These are phyloP conservation scores for Paramyrothecium roridum DNA, from an alignment of 2,329 filamentous ascomycete genomes.

Conservation along the genomic window DNA sequence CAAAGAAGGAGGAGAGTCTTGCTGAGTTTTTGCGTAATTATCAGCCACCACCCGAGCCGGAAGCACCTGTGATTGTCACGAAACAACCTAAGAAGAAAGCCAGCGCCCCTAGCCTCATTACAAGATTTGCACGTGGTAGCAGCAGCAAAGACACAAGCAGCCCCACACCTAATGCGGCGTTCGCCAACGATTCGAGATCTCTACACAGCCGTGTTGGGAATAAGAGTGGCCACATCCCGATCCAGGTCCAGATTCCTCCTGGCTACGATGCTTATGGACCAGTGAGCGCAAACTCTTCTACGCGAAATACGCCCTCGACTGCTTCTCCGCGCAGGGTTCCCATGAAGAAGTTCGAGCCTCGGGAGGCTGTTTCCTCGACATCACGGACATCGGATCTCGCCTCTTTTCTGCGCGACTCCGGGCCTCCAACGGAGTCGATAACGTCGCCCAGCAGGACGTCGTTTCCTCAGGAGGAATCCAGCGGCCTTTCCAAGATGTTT, in stretches of 20 bases:
- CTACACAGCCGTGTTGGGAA: slow-evolving; percentile 36
- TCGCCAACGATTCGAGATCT: slow-evolving; percentile 26
- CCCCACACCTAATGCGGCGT: slow-evolving; percentile 18
- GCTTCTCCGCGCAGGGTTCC: slow-evolving; percentile 37
- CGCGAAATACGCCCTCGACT: slow-evolving; percentile 14
- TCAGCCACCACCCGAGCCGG: slow-evolving; percentile 57
- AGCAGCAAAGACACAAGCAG: slow-evolving; percentile 23
- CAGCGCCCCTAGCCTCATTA: slow-evolving; percentile 60
- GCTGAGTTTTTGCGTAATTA: slow-evolving; percentile 72
- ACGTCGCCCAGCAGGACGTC: slow-evolving; percentile 19
- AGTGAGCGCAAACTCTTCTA: slow-evolving; percentile 14
- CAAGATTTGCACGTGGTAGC: slow-evolving; percentile 46
- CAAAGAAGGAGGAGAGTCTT: slow-evolving; percentile 61
- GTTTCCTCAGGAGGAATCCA: slow-evolving; percentile 30
- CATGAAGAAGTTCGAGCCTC: slow-evolving; percentile 57
- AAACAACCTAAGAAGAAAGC: slow-evolving; percentile 59
- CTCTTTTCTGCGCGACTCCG: slow-evolving; percentile 68
- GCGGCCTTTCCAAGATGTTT: slow-evolving; percentile 45
- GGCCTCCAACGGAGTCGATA: slow-evolving; percentile 49
- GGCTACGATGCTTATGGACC: slow-evolving; percentile 40
- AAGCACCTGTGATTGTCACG: slow-evolving; percentile 27
- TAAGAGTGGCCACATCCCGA: slow-evolving; percentile 45
- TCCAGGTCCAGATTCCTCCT: slow-evolving; percentile 47
- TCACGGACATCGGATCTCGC: slow-evolving; percentile 68
- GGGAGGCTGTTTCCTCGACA: slow-evolving; percentile 44